These are phyloP conservation scores for Persicaria tinctoria DNA, from an alignment of 148 eudicot genomes.

Conservation along the genomic window DNA sequence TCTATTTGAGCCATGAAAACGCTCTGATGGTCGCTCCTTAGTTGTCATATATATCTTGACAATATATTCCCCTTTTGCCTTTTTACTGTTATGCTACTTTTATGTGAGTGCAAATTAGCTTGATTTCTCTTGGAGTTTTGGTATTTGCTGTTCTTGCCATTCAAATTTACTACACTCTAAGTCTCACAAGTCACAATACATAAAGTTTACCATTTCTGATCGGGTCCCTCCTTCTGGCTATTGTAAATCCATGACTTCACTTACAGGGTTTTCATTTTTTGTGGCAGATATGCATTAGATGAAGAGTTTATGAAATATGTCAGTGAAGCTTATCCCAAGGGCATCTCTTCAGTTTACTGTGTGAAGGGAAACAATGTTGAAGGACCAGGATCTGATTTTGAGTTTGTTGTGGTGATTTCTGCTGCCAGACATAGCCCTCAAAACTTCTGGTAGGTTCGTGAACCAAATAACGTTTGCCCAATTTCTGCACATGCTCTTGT, in stretches of 20 bases:
- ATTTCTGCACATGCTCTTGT: not conserved
- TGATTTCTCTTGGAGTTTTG: too few relatives aligned
- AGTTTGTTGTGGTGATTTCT: constrained; percentile 80
- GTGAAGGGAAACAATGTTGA: constrained; percentile 74
- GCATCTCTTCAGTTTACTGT: constrained; percentile 75
- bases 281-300: constrained; percentile 77
- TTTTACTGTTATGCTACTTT: too few relatives aligned
- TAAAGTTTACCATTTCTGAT: not conserved
- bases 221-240: not conserved
- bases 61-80: too few relatives aligned
- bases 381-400: constrained; percentile 84
- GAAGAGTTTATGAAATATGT: constrained; percentile 73
- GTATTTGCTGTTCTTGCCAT: too few relatives aligned
- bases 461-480: not conserved
- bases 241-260: constrained; percentile 3
- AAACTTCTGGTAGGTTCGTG: constrained; percentile 65
- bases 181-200: not conserved
- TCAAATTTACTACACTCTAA: too few relatives aligned
- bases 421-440: constrained; percentile 90
- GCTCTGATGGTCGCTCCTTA: too few relatives aligned
- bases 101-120: too few relatives aligned
- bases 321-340: constrained; percentile 90
- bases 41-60: too few relatives aligned
- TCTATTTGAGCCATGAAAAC: too few relatives aligned
- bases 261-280: constrained; percentile 7